These are phyloP conservation scores for Magnusiomyces magnusii DNA, from an alignment of 1,139 yeast genomes.

Conservation along the genomic window DNA sequence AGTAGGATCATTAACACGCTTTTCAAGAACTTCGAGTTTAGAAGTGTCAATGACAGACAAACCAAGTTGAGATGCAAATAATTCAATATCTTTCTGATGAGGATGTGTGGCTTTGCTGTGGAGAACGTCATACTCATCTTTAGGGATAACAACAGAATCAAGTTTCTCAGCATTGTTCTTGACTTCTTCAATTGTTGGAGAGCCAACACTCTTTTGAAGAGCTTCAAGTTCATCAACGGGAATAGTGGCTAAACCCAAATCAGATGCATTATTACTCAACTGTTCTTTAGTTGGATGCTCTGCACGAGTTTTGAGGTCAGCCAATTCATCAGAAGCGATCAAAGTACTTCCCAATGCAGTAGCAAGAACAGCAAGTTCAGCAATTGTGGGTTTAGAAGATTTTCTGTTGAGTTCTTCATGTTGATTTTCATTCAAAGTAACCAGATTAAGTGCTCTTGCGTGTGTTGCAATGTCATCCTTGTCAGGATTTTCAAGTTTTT, in stretches of 20 bases:
- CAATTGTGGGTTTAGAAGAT: slow-evolving; percentile 20
- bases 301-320: slow-evolving; percentile 9
- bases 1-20: slow-evolving; percentile 16
- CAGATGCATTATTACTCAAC: slow-evolving; percentile 22
- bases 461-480: slow-evolving; percentile 17
- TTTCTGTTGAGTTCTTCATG: slow-evolving; percentile 17
- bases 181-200: slow-evolving; percentile 11
- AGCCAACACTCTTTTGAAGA: slow-evolving; percentile 9
- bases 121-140: slow-evolving; percentile 7
- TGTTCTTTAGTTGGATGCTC: slow-evolving; percentile 20
- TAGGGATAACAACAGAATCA: slow-evolving; percentile 12
- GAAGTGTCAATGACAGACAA: slow-evolving; percentile 22
- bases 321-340: slow-evolving; percentile 24
- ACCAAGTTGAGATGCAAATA: slow-evolving; percentile 21
- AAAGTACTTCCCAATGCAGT: slow-evolving; percentile 34
- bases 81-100: slow-evolving; percentile 21
- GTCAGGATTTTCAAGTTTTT: slow-evolving; percentile 17
- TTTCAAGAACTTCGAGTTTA: slow-evolving; percentile 8
- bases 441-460: slow-evolving; percentile 26
- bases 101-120: slow-evolving; percentile 21
- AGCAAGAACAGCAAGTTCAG: slow-evolving; percentile 29
- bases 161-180: slow-evolving; percentile 11
- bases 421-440: slow-evolving; percentile 27
- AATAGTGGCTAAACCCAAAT: slow-evolving; percentile 28
- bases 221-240: slow-evolving; percentile 19